Evolutionary conservation across 2,329 filamentous ascomycete species (phyloP).

Genomic region (Phoma herbarum): DNA sequence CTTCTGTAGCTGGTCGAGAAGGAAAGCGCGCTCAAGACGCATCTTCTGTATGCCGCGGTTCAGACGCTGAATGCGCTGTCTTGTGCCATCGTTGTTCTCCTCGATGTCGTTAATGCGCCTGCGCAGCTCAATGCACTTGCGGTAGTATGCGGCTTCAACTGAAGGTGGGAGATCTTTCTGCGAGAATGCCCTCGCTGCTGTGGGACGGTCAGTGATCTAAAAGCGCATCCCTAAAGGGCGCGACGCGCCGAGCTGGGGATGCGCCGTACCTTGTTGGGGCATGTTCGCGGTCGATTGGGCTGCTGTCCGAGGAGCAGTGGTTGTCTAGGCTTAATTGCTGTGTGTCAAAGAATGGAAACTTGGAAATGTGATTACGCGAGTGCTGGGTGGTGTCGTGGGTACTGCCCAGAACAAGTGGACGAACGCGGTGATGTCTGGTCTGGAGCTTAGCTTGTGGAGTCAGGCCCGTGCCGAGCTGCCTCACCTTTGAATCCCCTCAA

Average conservation of each 20-base stretch:
- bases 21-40: slow-evolving; percentile 79
- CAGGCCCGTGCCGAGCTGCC: slow-evolving; percentile 14
- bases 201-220: neutral
- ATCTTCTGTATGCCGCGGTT: slow-evolving; percentile 90
- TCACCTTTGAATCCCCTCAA: neutral
- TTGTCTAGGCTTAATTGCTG: neutral
- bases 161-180: slow-evolving; percentile 74
- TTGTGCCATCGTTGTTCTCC: slow-evolving; percentile 84
- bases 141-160: slow-evolving; percentile 93
- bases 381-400: slow-evolving; percentile 4
- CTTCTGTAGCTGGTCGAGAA: slow-evolving; percentile 59
- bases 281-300: slow-evolving; percentile 19
- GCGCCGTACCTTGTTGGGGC: slow-evolving; percentile 34
- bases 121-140: slow-evolving; percentile 95
- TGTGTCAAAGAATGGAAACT: neutral
- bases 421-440: slow-evolving; percentile 17
- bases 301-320: neutral
- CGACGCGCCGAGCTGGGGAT: slow-evolving; percentile 12
- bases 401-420: slow-evolving; percentile 16
- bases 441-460: slow-evolving; percentile 6
- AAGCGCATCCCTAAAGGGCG: slow-evolving; percentile 7
- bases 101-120: slow-evolving; percentile 92
- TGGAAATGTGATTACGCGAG: neutral
- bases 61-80: slow-evolving; percentile 79
- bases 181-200: slow-evolving; percentile 40